Base-by-base conservation (phyloP, 2,329 filamentous ascomycete genomes). In the Fusarium decemcellulare region DNA sequence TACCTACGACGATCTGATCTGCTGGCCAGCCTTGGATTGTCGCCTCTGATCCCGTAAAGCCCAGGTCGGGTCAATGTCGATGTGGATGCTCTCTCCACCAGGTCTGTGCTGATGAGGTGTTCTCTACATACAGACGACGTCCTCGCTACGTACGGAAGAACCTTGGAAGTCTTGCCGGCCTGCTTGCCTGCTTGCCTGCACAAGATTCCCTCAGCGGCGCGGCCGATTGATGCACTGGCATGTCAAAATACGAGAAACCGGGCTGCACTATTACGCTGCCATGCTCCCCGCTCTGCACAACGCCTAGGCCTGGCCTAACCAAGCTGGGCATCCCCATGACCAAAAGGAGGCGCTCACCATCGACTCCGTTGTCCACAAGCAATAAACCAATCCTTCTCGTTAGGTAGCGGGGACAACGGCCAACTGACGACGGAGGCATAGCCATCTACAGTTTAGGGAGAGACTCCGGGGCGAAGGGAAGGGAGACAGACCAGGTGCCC, bases 341-440 rank as follows among this genome's bases (percentile, higher is more conserved):
- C 67, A 48, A 58, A 70, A 59, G 55, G 67, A 58, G 67, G 67
- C 63, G 67, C 39, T 68, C 40, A 70, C 60, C 59, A 54, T 67
- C 66, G 56, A 63, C 43, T 43, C 34, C 39, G 32, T 34, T 48
- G 47, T 62, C 51, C 50, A 62, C 44, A 42, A 16, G 36, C 34
- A 50, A 39, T 65, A 37, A 18, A 64, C 42, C 23, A 47, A 37
- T 61, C 53, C 54, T 53, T 34, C 39, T 44, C 56, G 47, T 54
- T 54, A 51, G 23, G 23, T 23, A 23, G 47, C 50, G 50, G 55
- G 58, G 54, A 61, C 46, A 18, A 54, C 23, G 53, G 44, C 60
- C 58, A 42, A 69, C 66, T 56, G 27, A 30, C 46, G 59, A 61
- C 67, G 67, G 67, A 70, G 67, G 40, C 59, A 55, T 37, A 42